These are phyloP conservation scores for Fusarium torulosum DNA, from an alignment of 2,329 filamentous ascomycete species.

Conservation along the genomic window DNA sequence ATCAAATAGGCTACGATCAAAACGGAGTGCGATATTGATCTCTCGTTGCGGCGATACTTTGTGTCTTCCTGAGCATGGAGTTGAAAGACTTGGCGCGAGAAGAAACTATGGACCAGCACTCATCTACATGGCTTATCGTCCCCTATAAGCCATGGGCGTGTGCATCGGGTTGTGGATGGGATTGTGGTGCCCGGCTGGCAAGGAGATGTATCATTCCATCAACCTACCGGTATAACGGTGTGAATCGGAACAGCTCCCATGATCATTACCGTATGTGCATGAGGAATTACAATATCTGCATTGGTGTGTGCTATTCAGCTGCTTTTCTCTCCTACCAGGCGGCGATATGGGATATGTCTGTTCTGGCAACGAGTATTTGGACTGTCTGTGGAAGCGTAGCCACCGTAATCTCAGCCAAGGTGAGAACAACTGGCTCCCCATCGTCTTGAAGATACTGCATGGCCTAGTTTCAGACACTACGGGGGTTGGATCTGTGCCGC, in stretches of 20 bases:
- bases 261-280: constrained; percentile 29
- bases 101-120: constrained; percentile 2
- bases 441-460: constrained; percentile 23
- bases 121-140: constrained; percentile 38
- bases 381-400: constrained; percentile 19
- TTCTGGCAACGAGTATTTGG: constrained; percentile 9
- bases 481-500: constrained; percentile 26
- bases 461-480: constrained; percentile 38
- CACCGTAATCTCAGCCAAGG: constrained; percentile 2
- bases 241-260: constrained; percentile 47
- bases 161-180: constrained; percentile 21
- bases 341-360: not conserved
- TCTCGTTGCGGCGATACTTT: constrained; percentile 16
- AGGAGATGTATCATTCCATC: constrained; percentile 37
- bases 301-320: constrained; percentile 21
- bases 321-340: not conserved
- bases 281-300: constrained; percentile 27
- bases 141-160: constrained; percentile 27
- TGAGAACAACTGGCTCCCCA: constrained; percentile 11
- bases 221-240: constrained; percentile 26
- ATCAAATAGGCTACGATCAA: not conserved
- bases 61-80: constrained; percentile 18
- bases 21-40: not conserved
- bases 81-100: constrained; percentile 3
- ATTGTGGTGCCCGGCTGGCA: constrained; percentile 19